Evolutionary conservation across 164 flowering plant genomes (phyloP), one percentile per base, ranked within the genome.

Genomic region (Annona squamosa): DNA sequence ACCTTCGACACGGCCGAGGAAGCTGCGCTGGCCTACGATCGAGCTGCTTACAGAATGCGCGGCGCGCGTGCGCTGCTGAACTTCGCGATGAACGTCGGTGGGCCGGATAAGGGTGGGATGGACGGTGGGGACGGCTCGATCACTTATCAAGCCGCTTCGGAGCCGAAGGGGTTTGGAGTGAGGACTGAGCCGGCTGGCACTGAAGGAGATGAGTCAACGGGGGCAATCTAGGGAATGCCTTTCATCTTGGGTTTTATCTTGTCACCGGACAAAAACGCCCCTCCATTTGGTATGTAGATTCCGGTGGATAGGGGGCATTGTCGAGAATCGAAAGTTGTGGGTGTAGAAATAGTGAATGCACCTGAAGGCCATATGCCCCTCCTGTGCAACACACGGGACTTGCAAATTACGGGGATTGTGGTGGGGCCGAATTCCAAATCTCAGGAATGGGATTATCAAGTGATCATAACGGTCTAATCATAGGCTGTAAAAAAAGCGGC

Each of bases 1-100:
- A 79, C 78, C 5, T 79, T 79, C 45, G 63, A 75, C 13, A 72
- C 52, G 46, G 73, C 67, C 1, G 78, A 79, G 71, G 76, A 79
- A 42, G 81, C 78, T 1, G 67, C 78, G 3, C 2, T 75, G 74
- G 81, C 78, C 5, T 79, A 79, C 47, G 81, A 79, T 43, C 81
- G 76, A 19, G 78, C 81, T 12, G 81, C 76, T 57, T 79, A 79
- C 68, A 79, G 70, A 74, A 79, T 79, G 81, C 76, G 81, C 47
- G 81, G 81, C 17, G 63, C 81, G n/a, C 65, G 78, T 5, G 78
- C 81, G 5, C 73, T 79, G 9, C 46, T 79, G 69, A 79, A 79
- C 41, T 79, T 79, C 72, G 76, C 82, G 37, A 3, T n/a, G 9
- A n/a, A 9, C 42, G 71, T n/a, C 4, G 17, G 46, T 7, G 5